phyloP scores from a whole-genome alignment of 192 early-diverging fungal species.

The Backusella parvicylindrica region DNA sequence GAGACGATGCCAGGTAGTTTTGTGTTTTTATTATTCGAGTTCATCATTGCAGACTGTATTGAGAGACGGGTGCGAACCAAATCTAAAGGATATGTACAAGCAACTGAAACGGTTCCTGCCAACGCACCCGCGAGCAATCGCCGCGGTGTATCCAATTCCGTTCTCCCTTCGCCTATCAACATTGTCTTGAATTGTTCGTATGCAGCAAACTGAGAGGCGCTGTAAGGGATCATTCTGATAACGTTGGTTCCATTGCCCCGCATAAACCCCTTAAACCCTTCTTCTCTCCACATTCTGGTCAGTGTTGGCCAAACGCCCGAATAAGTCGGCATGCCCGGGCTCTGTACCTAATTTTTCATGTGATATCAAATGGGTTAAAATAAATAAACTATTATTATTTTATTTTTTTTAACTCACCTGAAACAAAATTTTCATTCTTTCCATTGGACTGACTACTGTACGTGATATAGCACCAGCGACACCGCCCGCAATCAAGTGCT shows the following conservation, averaged over 20 bases:
- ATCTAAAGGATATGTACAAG: slow-evolving; percentile 77
- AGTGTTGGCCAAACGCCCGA: slow-evolving; percentile 70
- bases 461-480: slow-evolving; percentile 75
- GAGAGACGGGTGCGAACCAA: slow-evolving; percentile 76
- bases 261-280: slow-evolving; percentile 70
- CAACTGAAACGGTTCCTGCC: slow-evolving; percentile 74
- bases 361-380: slow-evolving; percentile 6
- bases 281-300: slow-evolving; percentile 74
- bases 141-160: slow-evolving; percentile 67
- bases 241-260: slow-evolving; percentile 85
- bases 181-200: slow-evolving; percentile 75
- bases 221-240: slow-evolving; percentile 78
- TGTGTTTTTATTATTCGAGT: slow-evolving; percentile 35
- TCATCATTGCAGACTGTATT: slow-evolving; percentile 57
- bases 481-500: slow-evolving; percentile 75
- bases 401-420: slow-evolving; percentile 48
- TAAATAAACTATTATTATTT: background rate
- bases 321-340: slow-evolving; percentile 58
- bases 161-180: slow-evolving; percentile 64
- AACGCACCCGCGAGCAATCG: slow-evolving; percentile 70
- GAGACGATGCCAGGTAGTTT: slow-evolving; percentile 67
- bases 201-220: slow-evolving; percentile 78
- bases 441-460: slow-evolving; percentile 76
- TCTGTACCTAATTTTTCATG: slow-evolving; percentile 47
- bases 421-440: slow-evolving; percentile 85